Conservation (phyloP, 305 asterid species). For the Fraxinus paxiana region DNA sequence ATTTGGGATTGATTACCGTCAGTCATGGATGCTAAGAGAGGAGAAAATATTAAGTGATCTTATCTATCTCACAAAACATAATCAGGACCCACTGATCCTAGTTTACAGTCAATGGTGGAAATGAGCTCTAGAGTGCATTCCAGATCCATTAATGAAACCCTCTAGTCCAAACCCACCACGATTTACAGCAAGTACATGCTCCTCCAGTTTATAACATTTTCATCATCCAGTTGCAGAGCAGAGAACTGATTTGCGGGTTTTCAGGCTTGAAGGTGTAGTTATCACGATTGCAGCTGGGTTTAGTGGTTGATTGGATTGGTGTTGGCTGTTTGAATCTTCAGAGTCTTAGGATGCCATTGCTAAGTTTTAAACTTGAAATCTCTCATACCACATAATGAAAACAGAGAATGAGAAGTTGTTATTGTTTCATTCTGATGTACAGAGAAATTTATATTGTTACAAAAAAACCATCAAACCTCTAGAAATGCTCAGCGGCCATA, state of each 20-base stretch:
- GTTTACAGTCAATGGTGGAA: background rate
- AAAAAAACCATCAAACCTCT: background rate
- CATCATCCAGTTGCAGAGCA: background rate
- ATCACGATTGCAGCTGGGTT: background rate
- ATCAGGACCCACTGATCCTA: background rate
- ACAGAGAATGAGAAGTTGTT: background rate
- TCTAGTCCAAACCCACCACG: background rate
- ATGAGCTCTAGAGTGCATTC: background rate
- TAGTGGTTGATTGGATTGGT: background rate
- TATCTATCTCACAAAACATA: background rate
- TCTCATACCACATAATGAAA: background rate
- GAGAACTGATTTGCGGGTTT: background rate
- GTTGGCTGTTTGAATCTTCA: background rate
- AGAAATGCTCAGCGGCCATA: background rate
- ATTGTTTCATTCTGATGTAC: background rate
- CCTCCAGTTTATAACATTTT: background rate
- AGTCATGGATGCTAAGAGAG: background rate
- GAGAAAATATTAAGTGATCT: background rate
- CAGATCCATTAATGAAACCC: background rate
- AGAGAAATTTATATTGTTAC: background rate
- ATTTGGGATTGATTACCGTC: background rate
- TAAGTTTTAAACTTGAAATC: background rate
- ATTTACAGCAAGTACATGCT: background rate
- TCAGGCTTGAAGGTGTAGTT: background rate
- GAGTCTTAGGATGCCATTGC: background rate